Percentiles rank a stretch among this genome's conserved stretches.
These are phyloP conservation scores for Tricholoma flavovirens DNA, from an alignment of 768 basidiomycete species.

Conservation along the genomic window DNA sequence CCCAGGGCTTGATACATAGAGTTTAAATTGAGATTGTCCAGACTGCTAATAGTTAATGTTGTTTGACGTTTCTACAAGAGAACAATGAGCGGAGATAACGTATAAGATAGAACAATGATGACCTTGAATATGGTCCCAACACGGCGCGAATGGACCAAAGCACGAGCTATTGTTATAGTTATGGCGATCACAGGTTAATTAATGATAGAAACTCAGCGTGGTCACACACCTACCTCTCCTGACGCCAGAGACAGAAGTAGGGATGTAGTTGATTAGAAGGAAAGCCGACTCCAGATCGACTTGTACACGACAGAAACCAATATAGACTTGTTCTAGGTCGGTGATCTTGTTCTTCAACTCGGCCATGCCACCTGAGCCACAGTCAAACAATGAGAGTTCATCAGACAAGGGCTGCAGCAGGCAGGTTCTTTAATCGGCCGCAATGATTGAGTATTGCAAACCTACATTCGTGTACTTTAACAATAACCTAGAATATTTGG, in stretches of 20 bases:
- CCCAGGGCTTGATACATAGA: conserved; percentile 31
- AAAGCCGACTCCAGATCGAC: conserved; percentile 30
- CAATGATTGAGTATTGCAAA: not conserved
- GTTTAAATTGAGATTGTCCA: conserved; percentile 37
- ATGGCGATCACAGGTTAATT: conserved; percentile 8
- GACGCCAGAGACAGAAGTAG: conserved; percentile 33
- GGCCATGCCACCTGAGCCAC: conserved; percentile 36
- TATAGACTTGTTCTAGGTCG: conserved; percentile 32
- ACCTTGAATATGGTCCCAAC: conserved; percentile 44
- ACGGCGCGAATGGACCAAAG: conserved; percentile 42
- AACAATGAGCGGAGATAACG: conserved; percentile 15
- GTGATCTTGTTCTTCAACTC: conserved; percentile 41
- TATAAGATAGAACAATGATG: conserved; percentile 17
- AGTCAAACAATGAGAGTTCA: conserved; percentile 33
- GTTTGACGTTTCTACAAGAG: conserved; percentile 36
- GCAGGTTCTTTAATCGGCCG: conserved; percentile 7
- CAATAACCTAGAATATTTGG: conserved; percentile 10
- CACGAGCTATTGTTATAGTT: conserved; percentile 31
- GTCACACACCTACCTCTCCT: conserved; percentile 22
- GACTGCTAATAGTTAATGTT: conserved; percentile 39
- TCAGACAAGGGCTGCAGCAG: conserved; percentile 21
- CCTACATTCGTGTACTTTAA: conserved; percentile 18
- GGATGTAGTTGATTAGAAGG: conserved; percentile 41
- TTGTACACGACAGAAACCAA: conserved; percentile 44
- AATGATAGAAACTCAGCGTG: not conserved